Evolutionary conservation across 2,329 filamentous ascomycete genomes (phyloP), one percentile per base, ranked within the genome.

Genomic region (Aureobasidium sp.): DNA sequence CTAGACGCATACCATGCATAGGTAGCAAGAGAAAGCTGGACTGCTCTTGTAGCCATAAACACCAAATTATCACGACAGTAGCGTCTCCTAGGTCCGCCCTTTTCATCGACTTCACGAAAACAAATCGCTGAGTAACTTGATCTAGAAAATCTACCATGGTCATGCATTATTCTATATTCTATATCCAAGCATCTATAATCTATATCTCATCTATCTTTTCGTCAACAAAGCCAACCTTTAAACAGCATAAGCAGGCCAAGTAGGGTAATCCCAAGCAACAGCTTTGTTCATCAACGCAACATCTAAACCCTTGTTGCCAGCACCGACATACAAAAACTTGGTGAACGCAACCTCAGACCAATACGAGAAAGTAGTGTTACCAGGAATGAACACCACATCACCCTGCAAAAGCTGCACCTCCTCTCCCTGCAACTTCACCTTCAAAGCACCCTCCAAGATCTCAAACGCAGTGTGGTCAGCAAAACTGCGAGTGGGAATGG

Each of bases 401-500:
- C 59, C 59, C 9, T 50, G 45, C 45, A 55, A 21, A 10, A 61
- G 21, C 29, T 41, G 37, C 1, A 54, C 59, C 3, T 29, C n/a
- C n/a, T 61, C 48, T 10, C 36, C 29, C 2, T 21, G 25, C 39
- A 61, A 3, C 3, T 15, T 32, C 3, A 61, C 29, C 29, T 13
- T 30, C 45, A 61, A 11, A 0, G 48, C 48, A 6, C 59, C 59
- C 27, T 61, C 59, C 15, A 61, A 15, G 13, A 61, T 15, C 41
- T 61, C 48, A 21, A 61, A 57, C 6, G 61, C 63, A 49, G 21
- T 52, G 39, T 45, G 74, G 0, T 72, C 70, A 0, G 65, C 41
- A 21, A 74, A 66, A 0, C 49, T 66, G 54, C 68, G 71, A 0
- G 65, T 65, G 5, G 68, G 64, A 0, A 67, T 64, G 5, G 66